Percentiles rank a stretch among this genome's conserved stretches.
Evolutionary conservation across 129 eudicot species (phyloP).

Genomic region (Erigeron canadensis): DNA sequence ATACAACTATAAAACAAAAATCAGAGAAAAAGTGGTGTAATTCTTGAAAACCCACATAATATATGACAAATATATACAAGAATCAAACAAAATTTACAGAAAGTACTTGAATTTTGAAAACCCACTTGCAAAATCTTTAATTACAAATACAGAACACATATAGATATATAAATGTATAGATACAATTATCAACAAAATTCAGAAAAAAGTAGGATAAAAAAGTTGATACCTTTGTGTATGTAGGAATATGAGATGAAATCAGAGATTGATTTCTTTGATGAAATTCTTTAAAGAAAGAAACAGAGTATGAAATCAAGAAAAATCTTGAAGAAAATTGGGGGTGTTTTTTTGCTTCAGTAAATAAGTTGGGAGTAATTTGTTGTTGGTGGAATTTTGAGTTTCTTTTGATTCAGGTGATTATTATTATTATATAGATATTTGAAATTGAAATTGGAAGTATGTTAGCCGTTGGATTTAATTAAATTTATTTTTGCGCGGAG

Average conservation of each 20-base stretch:
- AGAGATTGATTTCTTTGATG: conserved; percentile 31
- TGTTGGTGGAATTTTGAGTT: conserved; percentile 25
- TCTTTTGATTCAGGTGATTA: too few species aligned
- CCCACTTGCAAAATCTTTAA: conserved; percentile 35
- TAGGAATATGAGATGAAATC: conserved; percentile 25
- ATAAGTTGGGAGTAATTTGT: not conserved
- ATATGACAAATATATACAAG: too few species aligned
- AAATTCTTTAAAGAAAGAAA: conserved; percentile 2
- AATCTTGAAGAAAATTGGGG: not conserved
- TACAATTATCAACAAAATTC: not conserved
- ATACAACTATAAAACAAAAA: not conserved
- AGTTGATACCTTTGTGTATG: conserved; percentile 24
- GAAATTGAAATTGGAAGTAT: not conserved
- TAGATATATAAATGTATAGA: not conserved
- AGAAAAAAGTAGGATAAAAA: not conserved
- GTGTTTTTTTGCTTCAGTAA: not conserved
- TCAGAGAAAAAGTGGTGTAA: not conserved
- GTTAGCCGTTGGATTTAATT: conserved; percentile 41
- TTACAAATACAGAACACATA: not conserved
- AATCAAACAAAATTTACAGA: not conserved
- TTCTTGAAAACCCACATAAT: too few species aligned
- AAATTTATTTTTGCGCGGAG: conserved; percentile 29
- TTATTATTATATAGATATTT: too few species aligned
- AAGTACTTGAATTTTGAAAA: not conserved
- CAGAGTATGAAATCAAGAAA: conserved; percentile 5